Percentiles rank a stretch among this genome's conserved stretches.
Conservation (phyloP, 306 rosid genomes). For the Rubus idaeus region DNA sequence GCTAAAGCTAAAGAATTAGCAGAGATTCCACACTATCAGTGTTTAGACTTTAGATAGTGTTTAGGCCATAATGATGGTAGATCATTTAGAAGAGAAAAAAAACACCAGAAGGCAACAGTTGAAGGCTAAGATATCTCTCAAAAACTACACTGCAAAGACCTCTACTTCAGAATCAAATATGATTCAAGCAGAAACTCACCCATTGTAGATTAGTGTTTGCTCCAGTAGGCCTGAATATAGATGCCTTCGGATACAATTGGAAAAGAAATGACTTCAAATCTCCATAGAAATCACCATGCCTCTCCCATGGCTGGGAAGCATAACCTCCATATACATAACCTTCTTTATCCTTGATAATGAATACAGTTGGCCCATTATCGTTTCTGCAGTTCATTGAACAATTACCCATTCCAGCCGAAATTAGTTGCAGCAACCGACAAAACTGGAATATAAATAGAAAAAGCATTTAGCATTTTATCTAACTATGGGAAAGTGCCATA, state of each 20-base stretch:
- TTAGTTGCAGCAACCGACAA: conserved; percentile 24
- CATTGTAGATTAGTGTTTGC: conserved; percentile 85
- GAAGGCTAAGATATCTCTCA: neutral
- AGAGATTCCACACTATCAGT: neutral
- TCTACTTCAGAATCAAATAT: conserved; percentile 17
- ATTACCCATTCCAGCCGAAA: conserved; percentile 33
- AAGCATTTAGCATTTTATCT: conserved; percentile 14
- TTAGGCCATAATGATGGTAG: neutral
- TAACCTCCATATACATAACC: conserved; percentile 87
- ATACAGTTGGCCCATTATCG: conserved; percentile 71
- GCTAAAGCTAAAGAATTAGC: neutral
- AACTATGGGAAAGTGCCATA: neutral
- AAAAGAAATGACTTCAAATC: conserved; percentile 80
- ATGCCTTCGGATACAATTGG: conserved; percentile 75
- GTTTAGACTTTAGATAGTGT: neutral
- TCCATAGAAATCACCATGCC: conserved; percentile 88
- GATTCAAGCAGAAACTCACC: conserved; percentile 56
- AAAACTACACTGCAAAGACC: neutral
- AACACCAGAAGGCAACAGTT: neutral
- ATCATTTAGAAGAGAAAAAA: neutral
- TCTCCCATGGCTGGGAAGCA: conserved; percentile 91
- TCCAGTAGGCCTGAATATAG: conserved; percentile 79
- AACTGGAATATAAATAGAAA: conserved; percentile 27
- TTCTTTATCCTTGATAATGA: conserved; percentile 76
- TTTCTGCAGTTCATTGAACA: conserved; percentile 58